Evolutionary conservation across 75 land plant genomes (phyloP).

Genomic region (Cryptomeria japonica): DNA sequence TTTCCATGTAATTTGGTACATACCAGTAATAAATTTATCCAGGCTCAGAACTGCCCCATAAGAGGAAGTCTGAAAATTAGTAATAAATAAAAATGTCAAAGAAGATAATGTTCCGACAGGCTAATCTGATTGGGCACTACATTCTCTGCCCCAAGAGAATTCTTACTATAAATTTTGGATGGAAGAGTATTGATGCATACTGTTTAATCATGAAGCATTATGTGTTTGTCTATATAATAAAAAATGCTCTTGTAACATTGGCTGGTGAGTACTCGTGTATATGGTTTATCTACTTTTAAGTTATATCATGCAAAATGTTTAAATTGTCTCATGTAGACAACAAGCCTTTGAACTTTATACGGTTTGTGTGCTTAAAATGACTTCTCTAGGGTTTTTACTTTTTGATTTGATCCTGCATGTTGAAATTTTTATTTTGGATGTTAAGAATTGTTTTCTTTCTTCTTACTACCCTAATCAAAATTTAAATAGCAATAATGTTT

Average conservation of each 20-base stretch:
- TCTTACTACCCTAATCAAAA: too few species aligned
- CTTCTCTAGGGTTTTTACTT: background rate
- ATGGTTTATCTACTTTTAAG: too few species aligned
- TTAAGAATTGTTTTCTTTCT: background rate
- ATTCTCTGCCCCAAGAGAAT: background rate
- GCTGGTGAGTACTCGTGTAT: too few species aligned
- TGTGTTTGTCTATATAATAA: too few species aligned
- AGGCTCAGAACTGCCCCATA: background rate
- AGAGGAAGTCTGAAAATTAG: too few species aligned
- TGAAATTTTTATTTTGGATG: background rate
- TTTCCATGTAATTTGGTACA: background rate
- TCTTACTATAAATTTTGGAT: background rate
- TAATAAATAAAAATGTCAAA: background rate
- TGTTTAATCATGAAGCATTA: background rate
- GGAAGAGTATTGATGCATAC: background rate
- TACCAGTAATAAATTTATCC: background rate
- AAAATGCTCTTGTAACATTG: too few species aligned
- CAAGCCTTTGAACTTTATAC: background rate
- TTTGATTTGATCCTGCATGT: background rate
- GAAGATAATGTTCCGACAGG: background rate
- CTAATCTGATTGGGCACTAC: background rate
- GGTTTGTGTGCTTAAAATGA: background rate
- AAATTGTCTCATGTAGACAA: background rate
- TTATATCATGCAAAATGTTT: too few species aligned
- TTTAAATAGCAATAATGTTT: background rate